Conservation (phyloP, 768 basidiomycete genomes). For the Pleurotus sapidus region DNA sequence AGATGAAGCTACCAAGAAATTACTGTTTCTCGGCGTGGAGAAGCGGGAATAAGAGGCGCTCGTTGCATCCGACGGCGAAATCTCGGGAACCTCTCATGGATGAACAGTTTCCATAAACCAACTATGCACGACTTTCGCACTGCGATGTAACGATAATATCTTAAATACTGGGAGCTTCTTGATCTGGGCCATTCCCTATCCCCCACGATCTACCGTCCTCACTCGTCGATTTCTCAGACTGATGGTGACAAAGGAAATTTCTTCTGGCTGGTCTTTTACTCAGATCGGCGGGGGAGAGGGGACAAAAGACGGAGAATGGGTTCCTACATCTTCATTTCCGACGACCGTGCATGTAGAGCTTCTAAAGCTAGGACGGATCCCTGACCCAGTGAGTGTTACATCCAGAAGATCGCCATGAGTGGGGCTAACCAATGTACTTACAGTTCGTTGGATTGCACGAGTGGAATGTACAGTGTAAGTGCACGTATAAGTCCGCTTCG, state of each 20-base stretch:
- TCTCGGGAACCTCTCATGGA: too few species aligned
- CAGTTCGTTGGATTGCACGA: slow-evolving; percentile 80
- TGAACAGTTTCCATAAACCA: too few species aligned
- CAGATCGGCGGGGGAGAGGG: slow-evolving; percentile 62
- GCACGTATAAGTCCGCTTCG: not conserved
- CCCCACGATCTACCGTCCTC: not conserved
- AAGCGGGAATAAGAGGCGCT: too few species aligned
- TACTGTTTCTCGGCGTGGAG: too few species aligned
- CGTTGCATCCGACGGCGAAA: too few species aligned
- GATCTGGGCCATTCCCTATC: too few species aligned
- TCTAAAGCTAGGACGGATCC: slow-evolving; percentile 66
- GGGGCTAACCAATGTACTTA: not conserved
- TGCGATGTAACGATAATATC: too few species aligned
- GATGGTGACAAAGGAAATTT: slow-evolving; percentile 13
- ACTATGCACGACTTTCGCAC: too few species aligned
- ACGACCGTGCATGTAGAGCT: slow-evolving; percentile 89
- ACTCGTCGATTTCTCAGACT: slow-evolving; percentile 2
- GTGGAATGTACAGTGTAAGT: slow-evolving; percentile 87
- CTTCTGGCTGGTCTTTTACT: slow-evolving; percentile 63
- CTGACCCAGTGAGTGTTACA: slow-evolving; percentile 66
- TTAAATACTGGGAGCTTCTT: too few species aligned
- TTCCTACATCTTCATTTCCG: slow-evolving; percentile 62
- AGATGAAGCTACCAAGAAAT: too few species aligned
- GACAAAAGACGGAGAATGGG: slow-evolving; percentile 65
- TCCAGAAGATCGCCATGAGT: not conserved